These are phyloP conservation scores for Noccaea bulbosa DNA, from an alignment of 345 rosid genomes.

Conservation along the genomic window DNA sequence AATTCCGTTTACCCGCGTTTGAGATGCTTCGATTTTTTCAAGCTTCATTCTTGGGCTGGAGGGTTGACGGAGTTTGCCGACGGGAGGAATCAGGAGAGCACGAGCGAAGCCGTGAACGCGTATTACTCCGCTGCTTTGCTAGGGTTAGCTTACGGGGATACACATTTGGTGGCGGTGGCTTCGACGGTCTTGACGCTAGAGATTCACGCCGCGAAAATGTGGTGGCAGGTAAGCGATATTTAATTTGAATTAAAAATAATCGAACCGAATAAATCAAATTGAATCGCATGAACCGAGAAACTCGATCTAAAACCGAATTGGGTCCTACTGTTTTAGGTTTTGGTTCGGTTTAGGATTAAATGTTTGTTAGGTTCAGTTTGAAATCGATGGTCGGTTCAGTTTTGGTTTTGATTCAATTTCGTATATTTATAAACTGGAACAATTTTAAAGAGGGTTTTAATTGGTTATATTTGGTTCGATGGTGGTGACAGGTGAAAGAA, in stretches of 20 bases:
- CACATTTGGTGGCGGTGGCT: constrained; percentile 67
- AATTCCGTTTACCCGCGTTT: constrained; percentile 65
- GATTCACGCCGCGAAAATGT: constrained; percentile 83
- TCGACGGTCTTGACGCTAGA: constrained; percentile 73
- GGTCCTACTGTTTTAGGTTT: background rate
- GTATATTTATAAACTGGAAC: too few relatives aligned
- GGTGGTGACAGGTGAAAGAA: constrained; percentile 86
- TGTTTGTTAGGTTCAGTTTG: background rate
- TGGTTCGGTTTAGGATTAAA: background rate
- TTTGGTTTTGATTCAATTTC: background rate
- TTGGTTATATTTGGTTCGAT: constrained; percentile 1
- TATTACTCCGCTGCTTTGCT: constrained; percentile 91
- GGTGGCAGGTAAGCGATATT: constrained; percentile 84
- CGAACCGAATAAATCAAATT: background rate
- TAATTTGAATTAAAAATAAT: background rate
- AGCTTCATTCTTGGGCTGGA: constrained; percentile 96
- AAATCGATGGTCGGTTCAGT: background rate
- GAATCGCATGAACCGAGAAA: constrained; percentile 15
- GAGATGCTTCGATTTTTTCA: constrained; percentile 88
- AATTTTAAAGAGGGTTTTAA: background rate
- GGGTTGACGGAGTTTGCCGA: constrained; percentile 86
- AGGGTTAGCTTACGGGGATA: constrained; percentile 93
- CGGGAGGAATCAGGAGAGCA: constrained; percentile 91
- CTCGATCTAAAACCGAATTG: background rate
- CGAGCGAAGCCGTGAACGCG: constrained; percentile 90